Conservation (phyloP, 768 basidiomycete species). For the Boletus tylopilopsis region DNA sequence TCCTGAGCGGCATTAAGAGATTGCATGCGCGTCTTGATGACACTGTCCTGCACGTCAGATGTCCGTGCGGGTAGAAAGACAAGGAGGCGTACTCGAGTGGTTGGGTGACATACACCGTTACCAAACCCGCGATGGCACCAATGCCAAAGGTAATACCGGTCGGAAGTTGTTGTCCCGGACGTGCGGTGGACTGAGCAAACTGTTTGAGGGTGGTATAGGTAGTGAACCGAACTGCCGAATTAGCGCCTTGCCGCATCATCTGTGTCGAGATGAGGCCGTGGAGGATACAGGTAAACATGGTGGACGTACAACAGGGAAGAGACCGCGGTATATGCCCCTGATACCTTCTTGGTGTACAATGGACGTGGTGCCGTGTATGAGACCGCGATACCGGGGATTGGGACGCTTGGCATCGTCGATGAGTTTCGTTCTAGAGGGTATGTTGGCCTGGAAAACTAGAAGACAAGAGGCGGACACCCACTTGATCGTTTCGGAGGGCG, state of each 20-base stretch:
- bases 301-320: constrained; percentile 84
- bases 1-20: constrained; percentile 76
- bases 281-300: no score
- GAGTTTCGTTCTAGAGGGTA: constrained; percentile 78
- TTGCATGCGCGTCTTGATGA: constrained; percentile 99
- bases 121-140: constrained; percentile 88
- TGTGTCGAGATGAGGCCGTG: constrained; percentile 25
- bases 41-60: constrained; percentile 43
- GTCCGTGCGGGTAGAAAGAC: neutral
- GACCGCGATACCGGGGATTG: constrained; percentile 79
- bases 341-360: constrained; percentile 88
- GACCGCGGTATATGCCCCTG: constrained; percentile 79
- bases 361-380: constrained; percentile 75
- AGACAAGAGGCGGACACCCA: constrained; percentile 33
- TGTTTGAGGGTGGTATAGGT: constrained; percentile 94
- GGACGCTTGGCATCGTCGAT: constrained; percentile 91
- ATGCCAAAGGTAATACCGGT: constrained; percentile 90
- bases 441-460: neutral
- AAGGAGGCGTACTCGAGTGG: constrained; percentile 62
- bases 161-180: constrained; percentile 82
- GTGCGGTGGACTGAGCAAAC: constrained; percentile 78
- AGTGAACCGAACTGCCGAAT: constrained; percentile 94
- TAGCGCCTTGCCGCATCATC: constrained; percentile 98
- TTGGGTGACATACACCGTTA: constrained; percentile 91
- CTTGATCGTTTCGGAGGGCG: constrained; percentile 99